Evolutionary conservation across 2,329 filamentous ascomycete species (phyloP), one percentile per base, ranked within the genome.

Genomic region (Verticillium longisporum): DNA sequence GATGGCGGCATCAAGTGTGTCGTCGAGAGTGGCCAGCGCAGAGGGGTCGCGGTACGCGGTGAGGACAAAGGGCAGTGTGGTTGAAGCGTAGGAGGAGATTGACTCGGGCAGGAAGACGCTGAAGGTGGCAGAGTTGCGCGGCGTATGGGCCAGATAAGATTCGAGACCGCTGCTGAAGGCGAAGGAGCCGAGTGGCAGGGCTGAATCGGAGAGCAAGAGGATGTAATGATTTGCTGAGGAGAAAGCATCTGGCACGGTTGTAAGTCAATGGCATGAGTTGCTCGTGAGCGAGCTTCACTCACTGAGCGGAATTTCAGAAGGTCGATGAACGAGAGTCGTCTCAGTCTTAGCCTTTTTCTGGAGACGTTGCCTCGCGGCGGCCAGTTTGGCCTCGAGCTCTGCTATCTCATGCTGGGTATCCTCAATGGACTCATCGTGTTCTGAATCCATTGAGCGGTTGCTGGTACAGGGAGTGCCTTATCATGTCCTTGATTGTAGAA

Each of bases 111-210:
- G 81, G 75, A 95, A 95, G 55, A 78, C 74, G 54, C 83, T 71
- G 73, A 92, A 89, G 26, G 80, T 79, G 26, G 77, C 72, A 21
- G 76, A 70, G 18, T 72, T 63, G 50, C 72, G 73, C 6, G 65
- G 60, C 66, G 80, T 79, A 77, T 95, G 91, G 3, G 88, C 88
- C 18, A 93, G 85, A 73, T 89, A 94, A 50, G 90, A 94, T 76
- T 95, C 91, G 15, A 95, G 83, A 3, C 90, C 90, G 67, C 86
- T 89, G 78, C 87, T 91, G 78, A 94, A 95, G 68, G 91, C 91
- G 75, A 95, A 95, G n/a, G 90, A 91, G 61, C 91, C 91, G 0
- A 95, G 81, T 1, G 91, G 91, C 2, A 95, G 84, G 14, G 90
- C 89, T 1, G 91, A 93, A 78, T 95, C 91, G 56, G 91, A 86